phyloP scores from a whole-genome alignment of 1,139 yeast species.

The Nakaseomyces sp. region DNA sequence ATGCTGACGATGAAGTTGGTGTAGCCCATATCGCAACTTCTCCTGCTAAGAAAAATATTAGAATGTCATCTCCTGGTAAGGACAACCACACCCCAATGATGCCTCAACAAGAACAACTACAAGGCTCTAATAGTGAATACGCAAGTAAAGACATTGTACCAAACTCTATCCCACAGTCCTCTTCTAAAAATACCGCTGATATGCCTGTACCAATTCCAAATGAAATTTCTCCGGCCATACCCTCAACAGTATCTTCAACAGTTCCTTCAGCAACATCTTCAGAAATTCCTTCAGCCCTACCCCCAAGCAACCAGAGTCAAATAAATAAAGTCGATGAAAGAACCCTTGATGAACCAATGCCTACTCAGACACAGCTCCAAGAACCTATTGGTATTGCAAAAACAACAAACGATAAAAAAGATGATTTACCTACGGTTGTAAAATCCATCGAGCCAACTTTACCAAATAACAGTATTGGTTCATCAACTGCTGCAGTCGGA shows the following conservation, averaged over 20 bases:
- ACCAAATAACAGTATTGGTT: neutral
- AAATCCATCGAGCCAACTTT: no score
- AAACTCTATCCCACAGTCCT: neutral
- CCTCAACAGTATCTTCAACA: no score
- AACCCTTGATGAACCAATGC: neutral
- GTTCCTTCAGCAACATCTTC: no score
- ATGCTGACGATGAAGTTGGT: conserved; percentile 17
- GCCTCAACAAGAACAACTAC: neutral
- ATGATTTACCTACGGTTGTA: neutral
- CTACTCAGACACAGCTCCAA: neutral
- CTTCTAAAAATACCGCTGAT: neutral
- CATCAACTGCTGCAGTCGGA: neutral
- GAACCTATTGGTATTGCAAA: neutral
- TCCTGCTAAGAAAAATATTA: conserved; percentile 18
- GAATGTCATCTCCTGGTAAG: conserved; percentile 14
- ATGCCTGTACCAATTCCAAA: neutral
- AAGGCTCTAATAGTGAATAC: neutral
- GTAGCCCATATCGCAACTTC: conserved; percentile 20
- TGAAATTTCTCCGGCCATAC: neutral
- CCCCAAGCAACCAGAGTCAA: no score
- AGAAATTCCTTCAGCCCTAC: no score
- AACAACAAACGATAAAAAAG: neutral
- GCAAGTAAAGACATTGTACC: neutral
- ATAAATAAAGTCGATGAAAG: neutral
- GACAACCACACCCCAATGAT: conserved; percentile 8